These are phyloP conservation scores for Amniculicola lignicola DNA, from an alignment of 495 filamentous ascomycete species.

Conservation along the genomic window DNA sequence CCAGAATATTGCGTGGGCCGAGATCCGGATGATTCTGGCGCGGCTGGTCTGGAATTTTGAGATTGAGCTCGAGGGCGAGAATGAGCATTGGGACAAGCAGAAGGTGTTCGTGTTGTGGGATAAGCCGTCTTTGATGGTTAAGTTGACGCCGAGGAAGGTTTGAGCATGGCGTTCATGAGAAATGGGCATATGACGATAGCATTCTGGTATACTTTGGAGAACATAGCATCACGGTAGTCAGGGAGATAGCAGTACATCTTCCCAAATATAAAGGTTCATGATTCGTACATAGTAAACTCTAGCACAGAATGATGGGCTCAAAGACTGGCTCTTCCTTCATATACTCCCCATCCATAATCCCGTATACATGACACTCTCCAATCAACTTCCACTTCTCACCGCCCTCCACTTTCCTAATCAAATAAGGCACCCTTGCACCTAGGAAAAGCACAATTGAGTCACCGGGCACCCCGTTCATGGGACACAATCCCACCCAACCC, in stretches of 20 bases:
- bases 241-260: no score
- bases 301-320: neutral
- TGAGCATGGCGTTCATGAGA: no score
- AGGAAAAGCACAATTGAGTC: conserved; percentile 4
- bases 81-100: conserved; percentile 8
- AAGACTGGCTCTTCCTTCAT: neutral
- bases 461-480: neutral
- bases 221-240: no score
- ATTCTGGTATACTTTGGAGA: no score
- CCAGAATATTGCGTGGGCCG: conserved; percentile 11
- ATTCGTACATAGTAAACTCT: no score
- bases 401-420: neutral
- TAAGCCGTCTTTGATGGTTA: conserved; percentile 17
- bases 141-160: neutral
- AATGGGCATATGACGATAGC: no score
- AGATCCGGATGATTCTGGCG: conserved; percentile 10
- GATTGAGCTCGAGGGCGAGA: conserved; percentile 6
- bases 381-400: neutral
- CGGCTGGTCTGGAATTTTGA: conserved; percentile 23
- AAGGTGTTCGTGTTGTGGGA: conserved; percentile 21
- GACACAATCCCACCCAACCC: conserved; percentile 10
- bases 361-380: conserved; percentile 16
- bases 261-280: no score
- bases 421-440: conserved; percentile 6
- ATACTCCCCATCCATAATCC: conserved; percentile 22